Conservation (phyloP, 1,139 yeast species). For the Blastobotrys illinoisensis region DNA sequence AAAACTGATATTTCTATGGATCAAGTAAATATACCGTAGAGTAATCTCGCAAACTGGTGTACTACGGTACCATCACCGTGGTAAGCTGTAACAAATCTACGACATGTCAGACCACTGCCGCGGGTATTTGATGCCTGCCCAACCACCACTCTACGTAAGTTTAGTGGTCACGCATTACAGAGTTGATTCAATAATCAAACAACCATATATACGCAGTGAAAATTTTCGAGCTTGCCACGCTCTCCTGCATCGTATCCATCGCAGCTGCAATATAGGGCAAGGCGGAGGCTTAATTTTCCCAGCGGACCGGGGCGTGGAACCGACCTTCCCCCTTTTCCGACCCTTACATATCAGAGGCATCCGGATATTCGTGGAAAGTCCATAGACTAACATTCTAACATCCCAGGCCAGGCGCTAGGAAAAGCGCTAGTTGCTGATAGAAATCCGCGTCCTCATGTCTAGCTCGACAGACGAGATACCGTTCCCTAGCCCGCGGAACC, state of each 20-base stretch:
- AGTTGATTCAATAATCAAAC: background rate
- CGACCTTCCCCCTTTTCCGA: background rate
- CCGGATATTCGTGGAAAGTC: background rate
- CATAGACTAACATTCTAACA: background rate
- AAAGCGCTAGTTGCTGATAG: background rate
- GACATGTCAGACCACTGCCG: too few relatives aligned
- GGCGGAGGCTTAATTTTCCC: background rate
- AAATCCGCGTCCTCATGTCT: background rate
- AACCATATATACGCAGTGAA: background rate
- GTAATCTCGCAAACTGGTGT: too few relatives aligned
- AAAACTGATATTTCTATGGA: too few relatives aligned
- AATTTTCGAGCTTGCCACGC: background rate
- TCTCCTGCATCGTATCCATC: background rate
- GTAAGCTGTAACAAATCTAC: too few relatives aligned
- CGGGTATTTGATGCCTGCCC: too few relatives aligned
- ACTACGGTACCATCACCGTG: too few relatives aligned
- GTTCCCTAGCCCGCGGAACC: slow-evolving; percentile 8
- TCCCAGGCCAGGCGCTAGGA: background rate
- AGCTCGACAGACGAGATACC: slow-evolving; percentile 8
- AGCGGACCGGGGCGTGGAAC: background rate
- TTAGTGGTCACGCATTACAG: too few relatives aligned
- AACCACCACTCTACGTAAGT: too few relatives aligned
- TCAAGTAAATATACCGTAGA: too few relatives aligned
- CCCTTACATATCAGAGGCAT: background rate
- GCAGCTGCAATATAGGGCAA: background rate